A percentile compares a stretch with the other conserved stretches of the same genome.
phyloP scores from a whole-genome alignment of 2,329 filamentous ascomycete genomes.

The Thermothelomyces thermophilus region DNA sequence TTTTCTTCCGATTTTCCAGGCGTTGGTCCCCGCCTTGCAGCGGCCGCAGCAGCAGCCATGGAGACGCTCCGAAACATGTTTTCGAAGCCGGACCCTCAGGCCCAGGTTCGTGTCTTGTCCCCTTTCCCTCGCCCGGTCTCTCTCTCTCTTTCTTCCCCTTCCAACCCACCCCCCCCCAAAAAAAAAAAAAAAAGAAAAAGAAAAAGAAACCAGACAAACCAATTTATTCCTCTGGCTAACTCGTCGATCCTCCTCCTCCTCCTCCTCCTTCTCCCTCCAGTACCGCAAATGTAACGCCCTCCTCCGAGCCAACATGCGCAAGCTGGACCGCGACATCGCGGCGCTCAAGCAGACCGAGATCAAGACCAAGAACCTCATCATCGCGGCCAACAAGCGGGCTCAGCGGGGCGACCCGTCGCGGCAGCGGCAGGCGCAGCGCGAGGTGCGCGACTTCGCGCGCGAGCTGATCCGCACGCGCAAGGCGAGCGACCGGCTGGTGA shows the following conservation, averaged over 20 bases:
- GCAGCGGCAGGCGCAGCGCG: constrained; percentile 69
- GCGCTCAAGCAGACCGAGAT: constrained; percentile 70
- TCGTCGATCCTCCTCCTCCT: too few species aligned
- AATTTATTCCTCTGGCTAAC: too few species aligned
- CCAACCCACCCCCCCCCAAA: constrained; percentile 1
- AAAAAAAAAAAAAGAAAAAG: too few species aligned
- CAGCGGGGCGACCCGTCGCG: constrained; percentile 68
- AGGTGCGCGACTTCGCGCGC: constrained; percentile 80
- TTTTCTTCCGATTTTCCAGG: too few species aligned
- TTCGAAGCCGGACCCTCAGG: constrained; percentile 85
- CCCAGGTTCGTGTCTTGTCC: constrained; percentile 59
- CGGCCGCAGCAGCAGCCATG: constrained; percentile 49
- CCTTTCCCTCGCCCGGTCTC: background rate
- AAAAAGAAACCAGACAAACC: too few species aligned
- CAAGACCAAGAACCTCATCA: constrained; percentile 80
- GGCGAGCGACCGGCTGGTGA: constrained; percentile 66
- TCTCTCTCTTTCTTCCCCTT: background rate
- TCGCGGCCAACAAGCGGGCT: constrained; percentile 73
- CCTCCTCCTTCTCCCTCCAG: too few species aligned
- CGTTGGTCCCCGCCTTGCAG: too few species aligned
- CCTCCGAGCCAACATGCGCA: constrained; percentile 83
- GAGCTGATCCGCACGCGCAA: constrained; percentile 81
- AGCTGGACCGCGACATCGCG: constrained; percentile 87
- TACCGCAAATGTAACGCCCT: constrained; percentile 92
- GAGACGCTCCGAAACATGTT: constrained; percentile 82